Evolutionary conservation across 2,329 filamentous ascomycete species (phyloP).

Genomic region (Botrytis elliptica): DNA sequence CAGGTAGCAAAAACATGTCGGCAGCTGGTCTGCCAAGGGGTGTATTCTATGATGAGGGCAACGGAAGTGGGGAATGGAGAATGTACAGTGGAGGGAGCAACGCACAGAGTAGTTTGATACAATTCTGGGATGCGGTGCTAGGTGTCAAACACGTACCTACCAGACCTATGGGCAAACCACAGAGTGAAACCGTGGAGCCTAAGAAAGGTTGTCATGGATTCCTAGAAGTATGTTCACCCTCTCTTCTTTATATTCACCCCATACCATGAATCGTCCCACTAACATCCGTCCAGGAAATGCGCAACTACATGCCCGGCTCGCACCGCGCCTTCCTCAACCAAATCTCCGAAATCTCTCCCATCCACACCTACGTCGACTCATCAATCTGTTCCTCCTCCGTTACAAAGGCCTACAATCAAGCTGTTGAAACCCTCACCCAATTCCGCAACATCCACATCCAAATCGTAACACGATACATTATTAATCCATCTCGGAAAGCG

Average conservation of each 20-base stretch:
- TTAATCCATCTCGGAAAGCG: conserved; percentile 65
- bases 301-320: conserved; percentile 84
- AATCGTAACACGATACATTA: conserved; percentile 87
- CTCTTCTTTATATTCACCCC: not conserved
- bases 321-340: conserved; percentile 77
- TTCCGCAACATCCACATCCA: conserved; percentile 86
- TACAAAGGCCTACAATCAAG: conserved; percentile 66
- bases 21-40: conserved; percentile 79
- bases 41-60: conserved; percentile 77
- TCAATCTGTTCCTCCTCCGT: conserved; percentile 48
- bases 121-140: conserved; percentile 87
- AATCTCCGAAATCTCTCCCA: conserved; percentile 68
- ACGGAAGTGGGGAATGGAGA: conserved; percentile 64
- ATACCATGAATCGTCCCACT: not conserved
- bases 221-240: conserved; percentile 25
- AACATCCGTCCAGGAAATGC: conserved; percentile 57
- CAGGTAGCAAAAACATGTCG: conserved; percentile 90
- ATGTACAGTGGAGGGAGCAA: conserved; percentile 89
- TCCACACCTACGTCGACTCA: conserved; percentile 62
- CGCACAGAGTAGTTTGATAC: conserved; percentile 87
- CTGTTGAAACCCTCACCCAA: conserved; percentile 69
- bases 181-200: conserved; percentile 28
- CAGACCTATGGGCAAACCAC: conserved; percentile 29
- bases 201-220: conserved; percentile 29
- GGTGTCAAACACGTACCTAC: conserved; percentile 70